A percentile compares a stretch with the other conserved stretches of the same genome.
Evolutionary conservation across 2,329 filamentous ascomycete genomes (phyloP).

Genomic region (Drechslerella dactyloides): DNA sequence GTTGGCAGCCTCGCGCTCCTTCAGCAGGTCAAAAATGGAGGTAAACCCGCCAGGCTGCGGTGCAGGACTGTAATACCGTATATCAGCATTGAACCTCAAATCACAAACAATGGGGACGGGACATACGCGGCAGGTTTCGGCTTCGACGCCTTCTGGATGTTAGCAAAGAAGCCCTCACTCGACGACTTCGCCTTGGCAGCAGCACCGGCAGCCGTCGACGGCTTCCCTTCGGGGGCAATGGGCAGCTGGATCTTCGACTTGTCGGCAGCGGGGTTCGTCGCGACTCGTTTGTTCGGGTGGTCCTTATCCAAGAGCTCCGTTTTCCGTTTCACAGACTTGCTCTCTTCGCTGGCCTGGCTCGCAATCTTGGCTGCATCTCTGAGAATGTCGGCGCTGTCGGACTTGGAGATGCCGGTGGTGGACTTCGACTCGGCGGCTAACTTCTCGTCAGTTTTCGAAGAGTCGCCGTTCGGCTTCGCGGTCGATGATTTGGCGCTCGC

Average conservation of each 20-base stretch:
- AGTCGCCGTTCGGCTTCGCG: constrained; percentile 15
- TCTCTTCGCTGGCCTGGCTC: constrained; percentile 31
- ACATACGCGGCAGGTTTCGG: constrained; percentile 43
- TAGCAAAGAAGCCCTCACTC: constrained; percentile 44
- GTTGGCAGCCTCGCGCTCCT: constrained; percentile 48
- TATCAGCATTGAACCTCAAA: neutral
- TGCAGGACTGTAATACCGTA: constrained; percentile 17
- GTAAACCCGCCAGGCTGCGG: constrained; percentile 47
- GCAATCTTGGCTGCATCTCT: constrained; percentile 44
- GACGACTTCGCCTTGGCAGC: constrained; percentile 32
- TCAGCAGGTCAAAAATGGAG: constrained; percentile 46
- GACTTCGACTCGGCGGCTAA: constrained; percentile 12
- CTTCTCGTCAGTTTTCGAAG: constrained; percentile 24
- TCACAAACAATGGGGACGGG: neutral
- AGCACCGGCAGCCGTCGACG: constrained; percentile 7
- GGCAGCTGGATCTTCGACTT: constrained; percentile 45
- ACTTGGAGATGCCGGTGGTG: constrained; percentile 15
- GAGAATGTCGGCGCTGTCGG: constrained; percentile 32
- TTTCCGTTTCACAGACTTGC: constrained; percentile 38
- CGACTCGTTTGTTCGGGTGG: constrained; percentile 34
- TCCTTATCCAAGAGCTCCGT: constrained; percentile 39
- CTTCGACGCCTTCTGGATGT: constrained; percentile 48
- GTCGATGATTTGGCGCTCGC: constrained; percentile 9
- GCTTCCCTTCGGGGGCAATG: constrained; percentile 34
- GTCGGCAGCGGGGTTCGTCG: constrained; percentile 36